Evolutionary conservation across 352 stramenopile species (phyloP), one percentile per base, ranked within the genome.

Genomic region (Phytophthora cajani): DNA sequence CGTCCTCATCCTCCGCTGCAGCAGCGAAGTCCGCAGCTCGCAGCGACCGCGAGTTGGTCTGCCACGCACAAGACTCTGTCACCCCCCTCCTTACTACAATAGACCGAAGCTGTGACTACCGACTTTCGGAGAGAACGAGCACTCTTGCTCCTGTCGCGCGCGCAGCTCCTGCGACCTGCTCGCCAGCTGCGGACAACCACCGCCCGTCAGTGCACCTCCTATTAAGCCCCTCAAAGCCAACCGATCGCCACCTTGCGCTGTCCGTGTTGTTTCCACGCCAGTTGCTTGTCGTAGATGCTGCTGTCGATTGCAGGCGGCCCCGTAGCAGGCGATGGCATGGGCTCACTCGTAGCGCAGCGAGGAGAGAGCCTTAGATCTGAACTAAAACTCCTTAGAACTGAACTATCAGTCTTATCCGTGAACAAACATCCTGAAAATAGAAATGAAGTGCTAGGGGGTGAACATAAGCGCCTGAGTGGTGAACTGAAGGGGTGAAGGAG

Each of bases 71-170:
- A 42, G 11, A 6, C 36, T 44, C 36, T 44, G 36, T 32, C 33
- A 58, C 19, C 44, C 5, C 5, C 17, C 52, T 21, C 42, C 46
- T 16, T 19, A 53, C 11, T 17, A 16, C 11, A 42, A 12, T 6
- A 16, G 36, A 14, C 5, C 14, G 9, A 44, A 16, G 3, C 36
- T 44, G 36, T 12, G 6, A 17, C 36, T 44, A 50, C 44, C 5
- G 9, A 92, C 81, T 67, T 89, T 88, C 1, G 85, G 85, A 0
- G 76, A 58, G 44, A 93, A 93, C 11, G 85, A 88, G 77, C 83
- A 93, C 44, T 87, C 69, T 16, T 80, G 63, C 19, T 80, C 72
- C 30, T 88, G 72, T 25, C 75, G 65, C 16, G 64, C 72, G 5
- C 77, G 69, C 25, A 88, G 74, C 58, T 89, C 74, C 50, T 79